Conservation (phyloP, 2,329 filamentous ascomycete species). For the Diaporthe longicolla region DNA sequence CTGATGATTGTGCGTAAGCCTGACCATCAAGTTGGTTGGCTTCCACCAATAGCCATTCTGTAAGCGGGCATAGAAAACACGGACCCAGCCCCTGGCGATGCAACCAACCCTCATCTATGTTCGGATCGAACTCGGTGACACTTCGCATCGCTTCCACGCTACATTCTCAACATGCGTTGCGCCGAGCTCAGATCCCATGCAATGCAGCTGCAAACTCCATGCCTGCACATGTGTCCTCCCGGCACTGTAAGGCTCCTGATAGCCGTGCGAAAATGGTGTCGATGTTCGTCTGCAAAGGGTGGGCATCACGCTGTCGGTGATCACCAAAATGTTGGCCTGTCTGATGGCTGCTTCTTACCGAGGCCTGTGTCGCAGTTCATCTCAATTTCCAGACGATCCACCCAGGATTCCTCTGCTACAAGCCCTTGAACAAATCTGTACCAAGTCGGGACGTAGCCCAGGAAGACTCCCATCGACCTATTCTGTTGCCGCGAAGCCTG, state of each 20-base stretch:
- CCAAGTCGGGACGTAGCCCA: conserved; percentile 1
- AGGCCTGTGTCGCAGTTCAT: conserved; percentile 38
- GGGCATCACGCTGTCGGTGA: not conserved
- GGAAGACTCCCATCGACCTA: not conserved
- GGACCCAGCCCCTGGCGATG: conserved; percentile 19
- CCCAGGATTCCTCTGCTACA: conserved; percentile 5
- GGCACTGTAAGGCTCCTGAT: not conserved
- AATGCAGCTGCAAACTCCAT: not conserved
- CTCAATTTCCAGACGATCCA: conserved; percentile 33
- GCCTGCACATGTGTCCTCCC: not conserved
- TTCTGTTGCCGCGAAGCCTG: not conserved
- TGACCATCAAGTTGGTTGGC: conserved; percentile 12
- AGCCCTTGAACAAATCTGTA: conserved; percentile 23
- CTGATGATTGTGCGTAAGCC: conserved; percentile 23
- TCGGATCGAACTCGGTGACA: conserved; percentile 14
- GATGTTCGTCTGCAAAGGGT: not conserved
- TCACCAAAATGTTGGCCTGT: conserved; percentile 24
- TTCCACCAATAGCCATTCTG: conserved; percentile 28
- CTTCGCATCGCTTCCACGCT: not conserved
- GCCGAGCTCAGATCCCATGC: not conserved
- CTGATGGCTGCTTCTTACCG: conserved; percentile 32
- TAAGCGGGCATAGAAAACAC: not conserved
- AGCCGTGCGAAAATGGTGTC: not conserved
- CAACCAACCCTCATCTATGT: conserved; percentile 20
- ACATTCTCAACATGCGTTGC: not conserved